Percentiles rank a stretch among this genome's conserved stretches.
Conservation (phyloP, 2,329 filamentous ascomycete species). For the Cytospora paraplurivora region DNA sequence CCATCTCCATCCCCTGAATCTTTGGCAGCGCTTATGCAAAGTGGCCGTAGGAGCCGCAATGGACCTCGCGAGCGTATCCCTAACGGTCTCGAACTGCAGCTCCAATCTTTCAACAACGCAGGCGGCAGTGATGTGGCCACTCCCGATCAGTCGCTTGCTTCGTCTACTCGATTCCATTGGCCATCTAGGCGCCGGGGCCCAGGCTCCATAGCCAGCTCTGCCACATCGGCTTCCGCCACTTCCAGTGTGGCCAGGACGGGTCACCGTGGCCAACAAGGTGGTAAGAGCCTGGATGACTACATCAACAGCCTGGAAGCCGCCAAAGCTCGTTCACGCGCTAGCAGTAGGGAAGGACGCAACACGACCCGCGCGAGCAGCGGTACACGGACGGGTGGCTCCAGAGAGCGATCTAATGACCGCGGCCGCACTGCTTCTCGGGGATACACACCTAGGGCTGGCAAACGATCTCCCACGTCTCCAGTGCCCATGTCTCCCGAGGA, state of each 20-base stretch:
- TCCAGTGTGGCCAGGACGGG: constrained; percentile 54
- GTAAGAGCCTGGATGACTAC: constrained; percentile 76
- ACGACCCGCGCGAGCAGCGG: constrained; percentile 51
- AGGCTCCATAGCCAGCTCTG: constrained; percentile 59
- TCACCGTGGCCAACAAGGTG: constrained; percentile 56
- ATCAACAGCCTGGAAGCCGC: constrained; percentile 84
- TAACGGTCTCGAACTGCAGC: constrained; percentile 65
- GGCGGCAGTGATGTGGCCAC: constrained; percentile 57
- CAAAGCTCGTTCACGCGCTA: constrained; percentile 59
- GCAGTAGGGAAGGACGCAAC: constrained; percentile 50
- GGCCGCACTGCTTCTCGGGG: constrained; percentile 67
- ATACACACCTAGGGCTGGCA: constrained; percentile 67
- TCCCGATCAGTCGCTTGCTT: constrained; percentile 56
- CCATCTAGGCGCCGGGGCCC: constrained; percentile 55
- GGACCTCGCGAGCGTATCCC: constrained; percentile 80
- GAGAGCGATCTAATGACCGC: constrained; percentile 69
- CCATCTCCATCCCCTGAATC: constrained; percentile 70
- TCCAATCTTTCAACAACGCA: constrained; percentile 58
- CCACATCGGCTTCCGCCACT: constrained; percentile 57
- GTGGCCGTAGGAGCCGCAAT: constrained; percentile 61
- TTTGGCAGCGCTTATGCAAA: constrained; percentile 63
- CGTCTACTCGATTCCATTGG: constrained; percentile 59
- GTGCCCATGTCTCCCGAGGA: constrained; percentile 95
- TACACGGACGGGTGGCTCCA: constrained; percentile 51
- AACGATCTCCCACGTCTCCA: constrained; percentile 88